Conservation (phyloP, 805 yeast species). For the Monosporozyma aerobia region DNA sequence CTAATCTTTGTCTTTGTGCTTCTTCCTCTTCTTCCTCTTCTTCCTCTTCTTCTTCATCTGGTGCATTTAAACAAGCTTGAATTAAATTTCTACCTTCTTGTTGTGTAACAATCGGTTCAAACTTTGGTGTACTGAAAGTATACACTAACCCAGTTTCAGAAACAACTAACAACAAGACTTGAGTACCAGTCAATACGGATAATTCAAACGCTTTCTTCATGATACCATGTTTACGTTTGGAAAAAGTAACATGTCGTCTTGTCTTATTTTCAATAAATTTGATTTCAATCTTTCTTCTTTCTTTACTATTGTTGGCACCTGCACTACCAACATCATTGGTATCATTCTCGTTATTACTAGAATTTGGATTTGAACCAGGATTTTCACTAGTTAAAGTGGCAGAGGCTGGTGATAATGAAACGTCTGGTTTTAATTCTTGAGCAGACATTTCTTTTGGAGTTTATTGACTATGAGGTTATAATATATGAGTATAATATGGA, state of each 20-base stretch:
- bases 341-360: background rate
- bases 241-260: slow-evolving; percentile 94
- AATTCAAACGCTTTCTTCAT: slow-evolving; percentile 99
- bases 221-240: slow-evolving; percentile 96
- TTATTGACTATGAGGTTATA: background rate
- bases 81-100: slow-evolving; percentile 95
- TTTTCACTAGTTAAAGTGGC: background rate
- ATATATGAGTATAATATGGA: no score
- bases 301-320: slow-evolving; percentile 28
- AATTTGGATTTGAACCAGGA: background rate
- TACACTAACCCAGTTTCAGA: slow-evolving; percentile 98
- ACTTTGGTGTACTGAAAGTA: slow-evolving; percentile 97
- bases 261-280: slow-evolving; percentile 96
- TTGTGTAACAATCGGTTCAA: slow-evolving; percentile 95
- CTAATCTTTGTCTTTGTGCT: slow-evolving; percentile 21
- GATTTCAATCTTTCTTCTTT: slow-evolving; percentile 88
- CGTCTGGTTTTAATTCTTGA: slow-evolving; percentile 1
- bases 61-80: slow-evolving; percentile 95
- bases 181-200: slow-evolving; percentile 94
- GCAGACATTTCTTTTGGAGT: background rate
- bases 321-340: background rate
- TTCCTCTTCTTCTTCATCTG: slow-evolving; percentile 75
- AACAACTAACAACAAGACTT: slow-evolving; percentile 86
- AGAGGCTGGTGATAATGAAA: slow-evolving; percentile 1
- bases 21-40: slow-evolving; percentile 44